Conservation (phyloP, 2,329 filamentous ascomycete species). For the Zopfia rhizophila region DNA sequence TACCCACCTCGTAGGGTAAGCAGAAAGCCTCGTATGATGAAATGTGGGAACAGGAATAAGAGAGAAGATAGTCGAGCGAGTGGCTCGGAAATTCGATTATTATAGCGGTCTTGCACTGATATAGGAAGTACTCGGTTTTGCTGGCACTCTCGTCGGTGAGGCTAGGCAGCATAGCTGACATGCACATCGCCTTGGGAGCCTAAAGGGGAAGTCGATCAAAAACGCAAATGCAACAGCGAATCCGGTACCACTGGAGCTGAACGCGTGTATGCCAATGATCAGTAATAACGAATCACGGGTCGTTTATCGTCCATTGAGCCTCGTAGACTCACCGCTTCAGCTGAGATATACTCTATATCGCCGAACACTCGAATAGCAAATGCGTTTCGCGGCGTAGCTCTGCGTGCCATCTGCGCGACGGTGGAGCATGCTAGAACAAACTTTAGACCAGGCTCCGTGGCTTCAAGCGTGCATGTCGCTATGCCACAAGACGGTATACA, state of each 20-base stretch:
- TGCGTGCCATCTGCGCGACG: neutral
- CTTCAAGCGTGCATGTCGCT: too few relatives aligned
- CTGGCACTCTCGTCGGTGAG: constrained; percentile 7
- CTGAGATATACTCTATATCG: constrained; percentile 1
- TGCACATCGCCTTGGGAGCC: constrained; percentile 22
- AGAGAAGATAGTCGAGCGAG: too few relatives aligned
- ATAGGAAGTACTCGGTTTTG: too few relatives aligned
- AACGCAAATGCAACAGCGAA: constrained; percentile 21
- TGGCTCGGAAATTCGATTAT: too few relatives aligned
- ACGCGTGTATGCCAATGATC: constrained; percentile 16
- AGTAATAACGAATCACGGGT: constrained; percentile 25
- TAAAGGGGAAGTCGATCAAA: constrained; percentile 27
- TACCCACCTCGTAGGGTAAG: too few relatives aligned
- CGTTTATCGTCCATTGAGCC: constrained; percentile 26
- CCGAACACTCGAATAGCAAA: neutral
- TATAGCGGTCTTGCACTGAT: too few relatives aligned
- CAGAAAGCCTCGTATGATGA: too few relatives aligned
- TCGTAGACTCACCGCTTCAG: constrained; percentile 35
- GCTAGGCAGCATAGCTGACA: constrained; percentile 23
- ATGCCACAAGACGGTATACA: too few relatives aligned
- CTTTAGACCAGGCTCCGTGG: too few relatives aligned
- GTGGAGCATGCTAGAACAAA: too few relatives aligned
- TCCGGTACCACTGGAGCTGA: constrained; percentile 14
- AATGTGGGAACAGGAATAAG: too few relatives aligned
- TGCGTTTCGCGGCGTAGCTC: neutral